Conservation (phyloP, 345 rosid species). For the Rhodomyrtus tomentosa region DNA sequence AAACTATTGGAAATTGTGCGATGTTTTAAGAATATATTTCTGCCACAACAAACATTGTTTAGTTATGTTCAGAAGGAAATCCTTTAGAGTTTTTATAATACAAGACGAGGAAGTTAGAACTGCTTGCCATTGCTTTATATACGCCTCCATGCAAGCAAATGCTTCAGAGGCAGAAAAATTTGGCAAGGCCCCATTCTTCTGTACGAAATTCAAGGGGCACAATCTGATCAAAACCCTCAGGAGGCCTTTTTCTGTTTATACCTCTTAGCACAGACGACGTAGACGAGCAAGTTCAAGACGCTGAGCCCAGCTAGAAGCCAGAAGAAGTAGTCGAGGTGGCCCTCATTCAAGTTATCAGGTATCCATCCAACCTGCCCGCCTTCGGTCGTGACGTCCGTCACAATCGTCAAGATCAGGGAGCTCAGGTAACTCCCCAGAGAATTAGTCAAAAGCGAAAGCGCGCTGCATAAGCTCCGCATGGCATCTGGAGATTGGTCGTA, state of each 20-base stretch:
- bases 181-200: neutral
- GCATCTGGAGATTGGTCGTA: constrained; percentile 20
- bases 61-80: neutral
- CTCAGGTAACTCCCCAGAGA: constrained; percentile 33
- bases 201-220: neutral
- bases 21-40: neutral
- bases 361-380: constrained; percentile 28
- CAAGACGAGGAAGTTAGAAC: neutral
- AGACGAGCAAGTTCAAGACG: constrained; percentile 16
- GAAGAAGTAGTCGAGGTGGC: constrained; percentile 33
- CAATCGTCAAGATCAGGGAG: constrained; percentile 26
- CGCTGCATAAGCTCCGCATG: constrained; percentile 19
- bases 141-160: neutral
- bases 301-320: constrained; percentile 36
- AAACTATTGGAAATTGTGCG: neutral
- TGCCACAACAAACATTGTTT: neutral
- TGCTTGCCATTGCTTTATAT: neutral
- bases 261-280: constrained; percentile 18
- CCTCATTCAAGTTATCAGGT: constrained; percentile 31
- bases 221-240: neutral
- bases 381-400: constrained; percentile 14
- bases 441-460: constrained; percentile 16
- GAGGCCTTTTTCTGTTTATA: constrained; percentile 18
- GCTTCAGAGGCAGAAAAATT: neutral
- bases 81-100: neutral